Evolutionary conservation across 345 rosid species (phyloP), one percentile per base, ranked within the genome.

Genomic region (Nasturtium officinale): DNA sequence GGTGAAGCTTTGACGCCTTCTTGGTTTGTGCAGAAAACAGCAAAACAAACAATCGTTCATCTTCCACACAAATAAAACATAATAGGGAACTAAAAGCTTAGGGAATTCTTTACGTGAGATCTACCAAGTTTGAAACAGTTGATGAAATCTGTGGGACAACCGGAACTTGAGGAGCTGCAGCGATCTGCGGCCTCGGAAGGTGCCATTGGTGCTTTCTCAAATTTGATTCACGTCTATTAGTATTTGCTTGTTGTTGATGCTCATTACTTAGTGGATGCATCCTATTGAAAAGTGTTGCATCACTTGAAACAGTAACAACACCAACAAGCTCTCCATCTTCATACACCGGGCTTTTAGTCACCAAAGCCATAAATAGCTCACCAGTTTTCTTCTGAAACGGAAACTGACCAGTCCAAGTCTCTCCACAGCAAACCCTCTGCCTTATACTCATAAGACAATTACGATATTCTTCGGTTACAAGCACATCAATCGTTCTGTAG

Each of bases 321-420:
- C 97, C 95, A 72, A 65, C 83, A 37, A 91, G 85, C 81, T 83
- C 83, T 53, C 91, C 91, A 7, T 65, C 82, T 72, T 87, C 90
- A 17, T 87, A 89, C 5, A 91, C 52, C 2, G 85, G 90, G 71
- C 83, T 88, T 54, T 84, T 94, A 64, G 92, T 85, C 81, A 83
- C 83, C 72, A 86, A 30, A 0, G 90, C 97, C 89, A 84, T 86
- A 66, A 94, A 88, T 0, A 76, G 48, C 60, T 91, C 88, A 52
- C 97, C 96, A 0, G 90, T 81, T 71, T 74, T 85, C 81, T 82
- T 87, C 87, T 71, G 89, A 53, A 86, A 81, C 28, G 96, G 98
- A 62, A 94, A 89, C 85, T 78, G 97, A 62, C 96, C 97, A 16
- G 92, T 85, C 98, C 97, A 91, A 38, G 88, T 78, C 53, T 82